Percentiles rank a stretch among this genome's conserved stretches.
These are phyloP conservation scores for Penicillium digitatum DNA, from an alignment of 2,329 filamentous ascomycete species.

Conservation along the genomic window DNA sequence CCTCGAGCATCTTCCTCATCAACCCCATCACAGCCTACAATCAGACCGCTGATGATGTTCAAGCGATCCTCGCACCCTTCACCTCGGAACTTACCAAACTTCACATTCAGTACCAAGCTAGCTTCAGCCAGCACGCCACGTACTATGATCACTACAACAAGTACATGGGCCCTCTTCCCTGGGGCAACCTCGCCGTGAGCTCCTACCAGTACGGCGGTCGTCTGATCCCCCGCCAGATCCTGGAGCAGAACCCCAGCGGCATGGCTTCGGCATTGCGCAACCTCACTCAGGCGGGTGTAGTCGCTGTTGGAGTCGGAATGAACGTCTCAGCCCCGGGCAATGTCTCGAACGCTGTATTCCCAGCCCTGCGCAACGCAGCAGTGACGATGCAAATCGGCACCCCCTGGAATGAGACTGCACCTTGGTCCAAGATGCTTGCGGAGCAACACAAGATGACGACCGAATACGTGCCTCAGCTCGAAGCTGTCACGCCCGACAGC, in stretches of 20 bases:
- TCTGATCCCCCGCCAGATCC: slow-evolving; percentile 35
- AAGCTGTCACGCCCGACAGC: slow-evolving; percentile 38
- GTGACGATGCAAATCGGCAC: slow-evolving; percentile 37
- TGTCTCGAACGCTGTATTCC: slow-evolving; percentile 40
- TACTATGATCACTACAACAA: slow-evolving; percentile 37
- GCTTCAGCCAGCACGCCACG: slow-evolving; percentile 28
- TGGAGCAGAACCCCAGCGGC: slow-evolving; percentile 29
- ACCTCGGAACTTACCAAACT: slow-evolving; percentile 38
- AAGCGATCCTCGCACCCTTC: slow-evolving; percentile 47
- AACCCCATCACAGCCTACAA: slow-evolving; percentile 49
- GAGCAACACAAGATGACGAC: slow-evolving; percentile 40
- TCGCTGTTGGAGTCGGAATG: slow-evolving; percentile 39
- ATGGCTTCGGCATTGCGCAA: slow-evolving; percentile 33
- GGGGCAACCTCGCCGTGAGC: slow-evolving; percentile 27
- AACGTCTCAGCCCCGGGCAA: slow-evolving; percentile 38
- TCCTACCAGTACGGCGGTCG: slow-evolving; percentile 32
- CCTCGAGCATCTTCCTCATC: slow-evolving; percentile 49
- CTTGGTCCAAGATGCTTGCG: slow-evolving; percentile 35
- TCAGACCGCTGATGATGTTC: slow-evolving; percentile 44
- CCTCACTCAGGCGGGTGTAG: slow-evolving; percentile 33
- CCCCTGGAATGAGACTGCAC: slow-evolving; percentile 39
- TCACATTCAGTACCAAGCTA: slow-evolving; percentile 32
- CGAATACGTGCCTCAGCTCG: slow-evolving; percentile 38
- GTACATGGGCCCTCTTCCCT: slow-evolving; percentile 31
- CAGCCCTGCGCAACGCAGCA: slow-evolving; percentile 39